Base-by-base conservation (phyloP, 768 basidiomycete genomes). In the Dioszegia hungarica region DNA sequence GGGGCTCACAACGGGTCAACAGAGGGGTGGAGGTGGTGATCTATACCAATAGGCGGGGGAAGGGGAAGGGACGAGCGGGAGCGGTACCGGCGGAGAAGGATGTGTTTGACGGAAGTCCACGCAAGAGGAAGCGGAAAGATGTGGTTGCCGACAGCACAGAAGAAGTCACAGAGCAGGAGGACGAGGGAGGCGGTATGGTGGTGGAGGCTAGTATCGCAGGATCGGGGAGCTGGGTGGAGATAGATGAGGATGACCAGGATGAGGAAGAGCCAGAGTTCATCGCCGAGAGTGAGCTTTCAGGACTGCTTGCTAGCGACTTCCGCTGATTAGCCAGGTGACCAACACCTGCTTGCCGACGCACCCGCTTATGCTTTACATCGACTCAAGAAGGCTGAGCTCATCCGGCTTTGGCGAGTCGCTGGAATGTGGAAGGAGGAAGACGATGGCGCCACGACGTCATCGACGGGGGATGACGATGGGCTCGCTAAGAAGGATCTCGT, bases 361-460 rank as follows among this genome's bases (percentile, higher is more conserved):
- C 66, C 74, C 0, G 61, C 67, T 5, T 56, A 67, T 39, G 65
- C 67, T 0, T 54, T 75, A 20, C 67, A 64, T 38, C 67, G 72
- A 3, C 57, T 75, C 17, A 56, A 64, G 27, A 75, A 74, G 48
- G 68, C 70, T 0, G 74, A 75, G 47, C 63, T 75, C n/a, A 59
- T 72, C 25, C 60, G 74, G 11, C 46, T 75, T 22, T 75, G 74
- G 74, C 68, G 67, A 46, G 74, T 75, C 17, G 72, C 72, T 1
- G 74, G 74, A 17, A 66, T 75, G 62, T 71, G 69, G 67, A 54
- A 57, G 5, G 57, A 31, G 17, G 62, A 63, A 11, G 64, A 63
- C 31, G 60, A 62, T 19, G 54, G 28, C n/a, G 53, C 36, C 19
- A 22, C 47, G 25, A 47, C 38, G 3, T 41, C 50, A 12, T 49